Evolutionary conservation across 2,329 filamentous ascomycete genomes (phyloP), one percentile per base, ranked within the genome.

Genomic region (Pseudogymnoascus sp.): DNA sequence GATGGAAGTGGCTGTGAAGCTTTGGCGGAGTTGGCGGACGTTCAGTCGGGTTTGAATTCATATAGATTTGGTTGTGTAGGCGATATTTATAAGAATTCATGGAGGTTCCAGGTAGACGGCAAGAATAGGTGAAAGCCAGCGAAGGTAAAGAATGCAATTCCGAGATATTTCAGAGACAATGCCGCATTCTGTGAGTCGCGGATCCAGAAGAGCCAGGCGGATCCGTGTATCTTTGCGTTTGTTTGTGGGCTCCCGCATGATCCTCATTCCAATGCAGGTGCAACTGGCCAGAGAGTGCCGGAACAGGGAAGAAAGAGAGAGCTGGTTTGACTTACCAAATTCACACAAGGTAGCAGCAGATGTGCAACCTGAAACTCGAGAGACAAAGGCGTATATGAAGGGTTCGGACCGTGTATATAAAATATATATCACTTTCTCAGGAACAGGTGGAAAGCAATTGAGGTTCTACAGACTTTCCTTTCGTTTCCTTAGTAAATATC

Each of bases 221-320:
- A 17, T 53, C 15, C 7, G 44, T 53, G 44, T 11, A 17, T 29
- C 23, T 29, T 53, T 53, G 44, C 44, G 44, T 53, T 53, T 53
- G 44, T 53, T 53, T 53, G 44, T 53, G 44, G 44, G 44, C 31
- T 53, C 23, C 44, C 44, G 44, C 44, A 53, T 53, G 44, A 53
- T 53, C 44, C 23, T 53, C 44, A 29, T 31, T 53, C 44, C 21
- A 53, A 53, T 53, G 44, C 23, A 53, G 44, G 44, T 53, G 44
- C 44, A 53, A 53, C 44, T 53, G 44, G 44, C 44, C 44, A 53
- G 4, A 53, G 44, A 31, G 23, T 29, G 44, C 23, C 1, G 15
- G 15, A 53, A 53, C 44, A 13, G 23, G 44, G 44, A 53, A 17
- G 44, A 53, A 53, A 53, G 23, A 53, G 44, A 53, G 23, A 7